Evolutionary conservation across 2,329 filamentous ascomycete genomes (phyloP).

Genomic region (Phaeoacremonium minimum): DNA sequence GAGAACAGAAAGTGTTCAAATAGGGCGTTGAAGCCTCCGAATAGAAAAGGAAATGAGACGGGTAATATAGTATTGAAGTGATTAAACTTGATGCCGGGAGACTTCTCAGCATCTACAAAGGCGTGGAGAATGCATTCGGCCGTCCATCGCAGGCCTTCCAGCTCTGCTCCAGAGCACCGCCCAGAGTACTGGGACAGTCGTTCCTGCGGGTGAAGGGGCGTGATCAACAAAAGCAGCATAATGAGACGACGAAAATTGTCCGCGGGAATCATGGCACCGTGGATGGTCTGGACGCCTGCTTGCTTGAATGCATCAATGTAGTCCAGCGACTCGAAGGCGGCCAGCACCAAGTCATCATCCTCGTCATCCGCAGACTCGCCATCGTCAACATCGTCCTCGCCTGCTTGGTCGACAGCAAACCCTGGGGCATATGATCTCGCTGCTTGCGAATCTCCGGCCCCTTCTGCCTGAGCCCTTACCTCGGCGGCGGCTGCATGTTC

Average conservation of each 20-base stretch:
- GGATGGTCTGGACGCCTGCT: slow-evolving; percentile 43
- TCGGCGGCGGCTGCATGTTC: slow-evolving; percentile 10
- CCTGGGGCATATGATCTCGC: slow-evolving; percentile 24
- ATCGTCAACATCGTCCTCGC: slow-evolving; percentile 26
- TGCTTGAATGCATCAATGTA: slow-evolving; percentile 57
- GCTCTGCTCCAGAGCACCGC: slow-evolving; percentile 48
- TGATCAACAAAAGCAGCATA: slow-evolving; percentile 64
- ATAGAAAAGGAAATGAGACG: slow-evolving; percentile 59
- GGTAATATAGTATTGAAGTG: slow-evolving; percentile 59
- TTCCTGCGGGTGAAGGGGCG: slow-evolving; percentile 62
- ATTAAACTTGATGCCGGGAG: slow-evolving; percentile 57
- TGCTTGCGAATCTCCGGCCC: not conserved
- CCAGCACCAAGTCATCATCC: slow-evolving; percentile 61
- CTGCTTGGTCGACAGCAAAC: slow-evolving; percentile 41
- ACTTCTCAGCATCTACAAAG: slow-evolving; percentile 61
- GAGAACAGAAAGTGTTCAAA: slow-evolving; percentile 76
- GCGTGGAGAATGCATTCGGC: slow-evolving; percentile 63
- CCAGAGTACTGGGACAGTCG: slow-evolving; percentile 57
- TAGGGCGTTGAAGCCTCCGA: slow-evolving; percentile 61
- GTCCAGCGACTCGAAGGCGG: slow-evolving; percentile 65
- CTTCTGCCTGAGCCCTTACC: slow-evolving; percentile 1
- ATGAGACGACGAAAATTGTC: slow-evolving; percentile 69
- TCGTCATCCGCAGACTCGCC: slow-evolving; percentile 42
- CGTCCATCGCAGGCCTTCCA: slow-evolving; percentile 54
- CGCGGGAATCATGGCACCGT: slow-evolving; percentile 66